A percentile compares a stretch with the other conserved stretches of the same genome.
Evolutionary conservation across 768 basidiomycete genomes (phyloP).

Genomic region (Suillus spraguei): DNA sequence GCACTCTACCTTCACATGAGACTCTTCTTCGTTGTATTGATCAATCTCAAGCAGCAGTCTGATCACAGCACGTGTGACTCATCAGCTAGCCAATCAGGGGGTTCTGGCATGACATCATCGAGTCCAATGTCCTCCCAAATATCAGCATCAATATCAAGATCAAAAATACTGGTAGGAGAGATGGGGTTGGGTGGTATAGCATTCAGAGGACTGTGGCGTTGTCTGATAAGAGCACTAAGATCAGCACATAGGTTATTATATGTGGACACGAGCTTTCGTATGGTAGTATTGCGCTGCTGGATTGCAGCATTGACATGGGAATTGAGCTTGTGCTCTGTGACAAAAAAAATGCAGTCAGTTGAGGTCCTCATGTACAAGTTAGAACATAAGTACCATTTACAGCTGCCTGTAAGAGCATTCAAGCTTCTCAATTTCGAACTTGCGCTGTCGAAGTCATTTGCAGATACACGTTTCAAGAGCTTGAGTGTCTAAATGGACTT

Average conservation of each 20-base stretch:
- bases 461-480: background rate
- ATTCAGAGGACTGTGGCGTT: background rate
- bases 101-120: background rate
- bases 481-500: background rate
- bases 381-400: background rate
- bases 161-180: background rate
- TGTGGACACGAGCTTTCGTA: background rate
- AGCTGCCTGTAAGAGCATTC: background rate
- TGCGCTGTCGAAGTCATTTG: background rate
- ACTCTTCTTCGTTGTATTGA: background rate
- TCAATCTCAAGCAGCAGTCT: background rate
- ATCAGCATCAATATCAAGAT: background rate
- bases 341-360: background rate
- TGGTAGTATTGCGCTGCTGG: background rate
- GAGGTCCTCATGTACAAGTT: background rate
- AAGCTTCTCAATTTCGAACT: background rate
- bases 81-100: slow-evolving; percentile 1
- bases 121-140: background rate
- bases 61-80: background rate
- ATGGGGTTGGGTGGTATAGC: background rate
- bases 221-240: background rate
- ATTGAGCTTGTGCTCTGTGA: background rate
- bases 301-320: background rate
- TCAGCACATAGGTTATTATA: background rate
- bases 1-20: too few relatives aligned